These are phyloP conservation scores for Pyrenophora graminea DNA, from an alignment of 2,329 filamentous ascomycete genomes.

Conservation along the genomic window DNA sequence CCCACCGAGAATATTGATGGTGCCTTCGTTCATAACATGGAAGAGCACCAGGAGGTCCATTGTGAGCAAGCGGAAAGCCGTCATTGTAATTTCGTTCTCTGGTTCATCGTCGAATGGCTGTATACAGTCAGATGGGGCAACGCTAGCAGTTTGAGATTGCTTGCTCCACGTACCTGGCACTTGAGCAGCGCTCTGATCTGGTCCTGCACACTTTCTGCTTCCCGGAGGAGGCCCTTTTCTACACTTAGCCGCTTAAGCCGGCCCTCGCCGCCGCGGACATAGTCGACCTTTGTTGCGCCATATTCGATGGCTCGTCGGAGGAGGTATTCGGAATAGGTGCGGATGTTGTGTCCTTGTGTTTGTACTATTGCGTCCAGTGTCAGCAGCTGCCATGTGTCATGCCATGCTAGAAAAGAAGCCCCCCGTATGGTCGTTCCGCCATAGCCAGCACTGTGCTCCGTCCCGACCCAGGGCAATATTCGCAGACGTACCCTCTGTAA, in stretches of 20 bases:
- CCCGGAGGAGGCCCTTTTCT: slow-evolving; percentile 87
- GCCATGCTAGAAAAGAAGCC: background rate
- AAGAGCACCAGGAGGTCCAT: slow-evolving; percentile 88
- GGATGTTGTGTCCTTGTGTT: slow-evolving; percentile 92
- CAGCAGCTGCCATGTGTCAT: slow-evolving; percentile 34
- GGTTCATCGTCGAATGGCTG: slow-evolving; percentile 84
- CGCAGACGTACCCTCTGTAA: slow-evolving; percentile 77
- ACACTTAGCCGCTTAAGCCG: slow-evolving; percentile 83
- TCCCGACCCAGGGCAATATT: background rate
- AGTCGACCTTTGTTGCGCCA: slow-evolving; percentile 83
- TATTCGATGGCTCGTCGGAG: slow-evolving; percentile 80
- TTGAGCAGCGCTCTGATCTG: slow-evolving; percentile 84
- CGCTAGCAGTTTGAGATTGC: background rate
- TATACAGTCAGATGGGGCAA: slow-evolving; percentile 9
- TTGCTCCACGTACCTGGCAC: slow-evolving; percentile 71
- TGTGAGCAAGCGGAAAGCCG: slow-evolving; percentile 88
- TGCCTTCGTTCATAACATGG: slow-evolving; percentile 92
- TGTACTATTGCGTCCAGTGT: slow-evolving; percentile 70
- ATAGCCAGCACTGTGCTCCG: slow-evolving; percentile 1
- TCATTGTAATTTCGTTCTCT: slow-evolving; percentile 95
- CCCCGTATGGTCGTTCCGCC: background rate
- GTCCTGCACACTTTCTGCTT: slow-evolving; percentile 87
- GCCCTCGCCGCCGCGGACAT: slow-evolving; percentile 80
- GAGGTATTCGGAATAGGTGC: slow-evolving; percentile 87
- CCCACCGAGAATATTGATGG: slow-evolving; percentile 93